Evolutionary conservation across 768 basidiomycete species (phyloP).

Genomic region (Termitomyces sp.): DNA sequence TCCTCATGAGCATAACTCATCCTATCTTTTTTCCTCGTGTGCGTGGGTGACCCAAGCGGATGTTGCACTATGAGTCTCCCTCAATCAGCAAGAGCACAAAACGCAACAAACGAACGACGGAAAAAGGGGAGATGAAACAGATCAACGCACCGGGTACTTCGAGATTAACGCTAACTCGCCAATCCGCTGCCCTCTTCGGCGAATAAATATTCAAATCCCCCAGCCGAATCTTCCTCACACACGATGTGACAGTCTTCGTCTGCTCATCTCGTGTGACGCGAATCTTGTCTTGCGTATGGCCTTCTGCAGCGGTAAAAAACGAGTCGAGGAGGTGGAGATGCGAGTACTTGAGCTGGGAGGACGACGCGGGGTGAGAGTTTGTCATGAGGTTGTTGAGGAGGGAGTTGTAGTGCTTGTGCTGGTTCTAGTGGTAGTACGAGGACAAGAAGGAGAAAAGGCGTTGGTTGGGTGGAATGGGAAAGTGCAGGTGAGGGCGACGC

Average conservation of each 20-base stretch:
- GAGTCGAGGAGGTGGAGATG: slow-evolving; percentile 78
- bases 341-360: slow-evolving; percentile 61
- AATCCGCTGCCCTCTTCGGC: slow-evolving; percentile 81
- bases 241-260: slow-evolving; percentile 54
- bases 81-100: background rate
- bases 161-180: slow-evolving; percentile 89
- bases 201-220: slow-evolving; percentile 85
- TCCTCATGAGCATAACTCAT: slow-evolving; percentile 93
- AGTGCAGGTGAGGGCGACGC: slow-evolving; percentile 23
- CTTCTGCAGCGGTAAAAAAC: slow-evolving; percentile 53
- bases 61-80: slow-evolving; percentile 42
- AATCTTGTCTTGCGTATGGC: slow-evolving; percentile 46
- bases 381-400: slow-evolving; percentile 80
- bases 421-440: slow-evolving; percentile 39
- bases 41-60: slow-evolving; percentile 55
- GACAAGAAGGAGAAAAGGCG: background rate
- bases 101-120: background rate
- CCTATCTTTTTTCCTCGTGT: slow-evolving; percentile 79
- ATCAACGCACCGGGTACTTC: slow-evolving; percentile 73
- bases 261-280: slow-evolving; percentile 84
- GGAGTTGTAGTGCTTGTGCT: slow-evolving; percentile 83
- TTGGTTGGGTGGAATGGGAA: background rate
- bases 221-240: slow-evolving; percentile 75
- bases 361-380: slow-evolving; percentile 46
- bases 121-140: no score